Percentiles rank a stretch among this genome's conserved stretches.
Evolutionary conservation across 352 stramenopile species (phyloP).

Genomic region (Phytophthora sp.): DNA sequence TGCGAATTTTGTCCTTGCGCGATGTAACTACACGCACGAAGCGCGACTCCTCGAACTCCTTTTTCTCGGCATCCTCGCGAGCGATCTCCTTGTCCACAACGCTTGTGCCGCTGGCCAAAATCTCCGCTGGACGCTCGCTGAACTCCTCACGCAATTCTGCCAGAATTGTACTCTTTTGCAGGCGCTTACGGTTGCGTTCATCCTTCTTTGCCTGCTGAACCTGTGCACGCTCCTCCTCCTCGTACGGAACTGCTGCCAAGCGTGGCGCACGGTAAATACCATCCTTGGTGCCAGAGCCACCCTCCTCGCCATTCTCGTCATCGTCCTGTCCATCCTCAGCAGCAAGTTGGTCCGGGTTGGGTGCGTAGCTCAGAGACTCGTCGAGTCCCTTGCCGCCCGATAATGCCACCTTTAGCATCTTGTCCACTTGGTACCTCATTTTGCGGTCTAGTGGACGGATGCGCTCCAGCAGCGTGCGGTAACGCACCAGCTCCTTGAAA

Average conservation of each 20-base stretch:
- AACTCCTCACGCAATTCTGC: slow-evolving; percentile 88
- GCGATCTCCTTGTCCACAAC: slow-evolving; percentile 84
- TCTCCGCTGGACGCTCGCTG: slow-evolving; percentile 79
- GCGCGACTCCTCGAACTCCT: slow-evolving; percentile 83
- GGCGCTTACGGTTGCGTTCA: slow-evolving; percentile 76
- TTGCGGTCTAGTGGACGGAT: slow-evolving; percentile 87
- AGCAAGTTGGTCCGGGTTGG: slow-evolving; percentile 77
- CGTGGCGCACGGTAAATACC: slow-evolving; percentile 82
- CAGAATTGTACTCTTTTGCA: slow-evolving; percentile 87
- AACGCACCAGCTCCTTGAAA: slow-evolving; percentile 87
- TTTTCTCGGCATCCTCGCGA: slow-evolving; percentile 84
- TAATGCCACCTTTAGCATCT: slow-evolving; percentile 89
- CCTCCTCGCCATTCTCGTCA: slow-evolving; percentile 49
- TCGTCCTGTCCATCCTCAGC: slow-evolving; percentile 59
- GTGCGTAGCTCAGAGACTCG: slow-evolving; percentile 81
- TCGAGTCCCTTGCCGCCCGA: slow-evolving; percentile 75
- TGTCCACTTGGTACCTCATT: slow-evolving; percentile 92
- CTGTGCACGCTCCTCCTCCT: slow-evolving; percentile 81
- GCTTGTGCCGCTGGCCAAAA: slow-evolving; percentile 63
- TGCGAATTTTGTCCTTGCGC: slow-evolving; percentile 89
- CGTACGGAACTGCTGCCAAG: slow-evolving; percentile 81
- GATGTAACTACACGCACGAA: slow-evolving; percentile 88
- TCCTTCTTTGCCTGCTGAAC: slow-evolving; percentile 86
- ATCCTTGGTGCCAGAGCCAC: slow-evolving; percentile 46
- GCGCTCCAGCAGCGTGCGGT: slow-evolving; percentile 84